Percentiles rank a stretch among this genome's conserved stretches.
phyloP scores from a whole-genome alignment of 2,329 filamentous ascomycete species.

The Zopfia rhizophila region DNA sequence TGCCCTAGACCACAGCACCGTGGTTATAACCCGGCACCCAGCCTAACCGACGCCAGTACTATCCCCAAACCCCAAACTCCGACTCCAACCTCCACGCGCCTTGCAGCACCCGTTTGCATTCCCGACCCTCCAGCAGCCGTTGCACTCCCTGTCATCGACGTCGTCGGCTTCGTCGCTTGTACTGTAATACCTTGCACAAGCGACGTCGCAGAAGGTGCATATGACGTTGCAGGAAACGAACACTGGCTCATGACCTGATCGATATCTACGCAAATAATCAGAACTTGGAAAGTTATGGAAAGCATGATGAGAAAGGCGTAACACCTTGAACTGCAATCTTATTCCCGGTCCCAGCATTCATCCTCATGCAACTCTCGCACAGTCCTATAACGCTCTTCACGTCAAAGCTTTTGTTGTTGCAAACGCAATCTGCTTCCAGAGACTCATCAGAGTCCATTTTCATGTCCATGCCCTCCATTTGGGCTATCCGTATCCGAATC shows the following conservation, averaged over 20 bases:
- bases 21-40: conserved; percentile 30
- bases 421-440: conserved; percentile 54
- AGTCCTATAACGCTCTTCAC: conserved; percentile 50
- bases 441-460: conserved; percentile 49
- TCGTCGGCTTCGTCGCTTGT: conserved; percentile 12
- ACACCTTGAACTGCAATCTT: conserved; percentile 6
- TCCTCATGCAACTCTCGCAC: conserved; percentile 51
- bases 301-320: not conserved
- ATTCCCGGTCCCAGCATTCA: conserved; percentile 9
- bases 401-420: conserved; percentile 56
- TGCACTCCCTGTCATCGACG: conserved; percentile 15
- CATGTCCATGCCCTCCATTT: no score
- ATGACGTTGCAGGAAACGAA: conserved; percentile 10
- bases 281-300: not conserved
- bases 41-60: conserved; percentile 28
- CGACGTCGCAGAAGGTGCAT: conserved; percentile 15
- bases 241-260: conserved; percentile 13
- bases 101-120: conserved; percentile 20
- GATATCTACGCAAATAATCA: conserved; percentile 4
- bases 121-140: conserved; percentile 4
- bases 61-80: conserved; percentile 19
- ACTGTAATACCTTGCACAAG: conserved; percentile 11
- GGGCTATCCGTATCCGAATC: no score
- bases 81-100: conserved; percentile 15
- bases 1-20: no score